Conservation (phyloP, 805 yeast species). For the Kodamaea neixiangensis region DNA sequence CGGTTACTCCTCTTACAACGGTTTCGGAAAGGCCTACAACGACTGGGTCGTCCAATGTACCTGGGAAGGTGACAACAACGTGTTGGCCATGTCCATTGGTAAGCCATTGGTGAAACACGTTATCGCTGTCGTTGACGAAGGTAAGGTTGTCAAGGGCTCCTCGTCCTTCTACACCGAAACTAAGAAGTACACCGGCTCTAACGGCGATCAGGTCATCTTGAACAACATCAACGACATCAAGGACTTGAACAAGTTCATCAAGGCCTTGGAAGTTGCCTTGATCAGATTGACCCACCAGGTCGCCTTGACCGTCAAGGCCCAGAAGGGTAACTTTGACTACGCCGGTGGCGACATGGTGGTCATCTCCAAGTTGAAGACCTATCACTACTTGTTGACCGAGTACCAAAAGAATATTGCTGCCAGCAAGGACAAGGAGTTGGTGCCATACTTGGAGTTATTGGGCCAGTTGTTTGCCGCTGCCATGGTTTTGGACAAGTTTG, state of each 20-base stretch:
- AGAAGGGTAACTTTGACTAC: slow-evolving; percentile 45
- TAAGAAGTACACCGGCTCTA: slow-evolving; percentile 24
- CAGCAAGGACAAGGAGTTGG: slow-evolving; percentile 41
- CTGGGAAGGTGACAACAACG: slow-evolving; percentile 97
- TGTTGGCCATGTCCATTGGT: slow-evolving; percentile 81
- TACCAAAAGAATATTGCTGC: slow-evolving; percentile 39
- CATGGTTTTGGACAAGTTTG: slow-evolving; percentile 63
- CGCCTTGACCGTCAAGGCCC: slow-evolving; percentile 30
- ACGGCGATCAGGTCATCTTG: slow-evolving; percentile 28
- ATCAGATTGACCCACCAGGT: slow-evolving; percentile 39
- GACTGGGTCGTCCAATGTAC: slow-evolving; percentile 99
- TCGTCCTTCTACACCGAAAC: slow-evolving; percentile 43
- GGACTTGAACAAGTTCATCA: slow-evolving; percentile 32
- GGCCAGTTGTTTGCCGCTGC: slow-evolving; percentile 62
- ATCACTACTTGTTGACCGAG: slow-evolving; percentile 46
- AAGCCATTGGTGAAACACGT: slow-evolving; percentile 65
- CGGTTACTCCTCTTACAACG: slow-evolving; percentile 92
- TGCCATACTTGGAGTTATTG: slow-evolving; percentile 51
- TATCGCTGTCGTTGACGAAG: slow-evolving; percentile 33
- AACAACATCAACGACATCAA: slow-evolving; percentile 26
- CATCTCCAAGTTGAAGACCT: slow-evolving; percentile 53
- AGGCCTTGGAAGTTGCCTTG: slow-evolving; percentile 40
- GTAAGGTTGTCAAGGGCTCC: slow-evolving; percentile 48
- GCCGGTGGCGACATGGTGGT: slow-evolving; percentile 48
- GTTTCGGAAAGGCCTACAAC: slow-evolving; percentile 82